Base-by-base conservation (phyloP, 2,329 filamentous ascomycete genomes). In the Dichotomopilus funicola region DNA sequence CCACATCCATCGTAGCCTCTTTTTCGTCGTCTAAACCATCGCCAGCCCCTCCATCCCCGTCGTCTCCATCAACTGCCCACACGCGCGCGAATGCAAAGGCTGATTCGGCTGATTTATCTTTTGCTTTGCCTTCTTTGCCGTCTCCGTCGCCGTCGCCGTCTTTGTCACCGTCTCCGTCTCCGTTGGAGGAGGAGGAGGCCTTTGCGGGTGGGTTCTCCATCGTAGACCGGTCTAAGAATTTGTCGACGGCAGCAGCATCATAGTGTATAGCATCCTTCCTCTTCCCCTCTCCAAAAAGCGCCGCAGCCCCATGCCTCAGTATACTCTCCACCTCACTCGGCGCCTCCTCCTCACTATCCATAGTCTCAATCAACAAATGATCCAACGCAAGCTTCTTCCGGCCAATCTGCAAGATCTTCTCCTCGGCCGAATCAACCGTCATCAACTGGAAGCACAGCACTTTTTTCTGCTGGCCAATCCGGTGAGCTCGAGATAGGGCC, bases 331-430 rank as follows among this genome's bases (percentile, higher is more conserved):
- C 73, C 65, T 97, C 91, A 57, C 87, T 79, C 6, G 85, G 84
- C 7, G 82, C 84, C 40, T 92, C 82, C 46, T 61, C 60, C 13
- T 94, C 87, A n/a, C 91, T 86, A 2, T 84, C 89, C 82, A 99
- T 90, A 52, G 84, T 86, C 68, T 97, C 91, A 57, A 99, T 96
- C 19, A 99, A 80, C 1, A 94, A 88, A 69, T 97, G 91, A 64
- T 99, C 94, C 0, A 99, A 80, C 0, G 90, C 90, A 83, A 99
- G 90, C 73, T 99, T 99, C 72, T 89, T 95, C 64, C 90, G 87
- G 5, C 94, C 94, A 63, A 95, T 90, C 68, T 96, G 89, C 76
- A 97, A 88, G 53, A 99, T 97, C 67, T 92, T 91, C 72, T 99
- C 94, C 68, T 99, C 94, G 0, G 88, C 90, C 34, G 87, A 92